Evolutionary conservation across 257 asterid species (phyloP).

Genomic region (Schizonepeta tenuifolia): DNA sequence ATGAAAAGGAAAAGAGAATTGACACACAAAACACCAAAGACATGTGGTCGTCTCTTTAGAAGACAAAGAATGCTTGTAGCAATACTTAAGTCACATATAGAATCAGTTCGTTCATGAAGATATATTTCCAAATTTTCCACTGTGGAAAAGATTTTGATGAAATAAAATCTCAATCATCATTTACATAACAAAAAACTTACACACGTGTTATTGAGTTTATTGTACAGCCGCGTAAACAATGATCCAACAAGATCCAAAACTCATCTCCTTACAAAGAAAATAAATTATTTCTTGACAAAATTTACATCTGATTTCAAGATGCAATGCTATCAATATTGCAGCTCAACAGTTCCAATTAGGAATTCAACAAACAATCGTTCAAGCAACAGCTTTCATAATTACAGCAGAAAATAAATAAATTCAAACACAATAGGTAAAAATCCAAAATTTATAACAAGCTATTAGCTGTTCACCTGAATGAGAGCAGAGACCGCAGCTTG

Average conservation of each 20-base stretch:
- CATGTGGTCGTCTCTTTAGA: neutral
- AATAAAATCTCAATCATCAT: neutral
- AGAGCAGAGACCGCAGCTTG: conserved; percentile 68
- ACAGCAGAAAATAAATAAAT: neutral
- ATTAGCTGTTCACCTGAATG: conserved; percentile 50
- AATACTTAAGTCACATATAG: neutral
- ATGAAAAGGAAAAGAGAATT: too few species aligned
- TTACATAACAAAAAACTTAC: neutral
- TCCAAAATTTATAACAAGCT: neutral
- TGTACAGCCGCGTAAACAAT: neutral
- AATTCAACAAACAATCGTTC: conserved; percentile 4
- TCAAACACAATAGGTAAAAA: neutral
- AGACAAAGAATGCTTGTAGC: conserved; percentile 4
- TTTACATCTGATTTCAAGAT: conserved; percentile 15
- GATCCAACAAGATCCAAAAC: neutral
- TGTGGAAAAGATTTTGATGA: neutral
- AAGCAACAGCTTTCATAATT: neutral
- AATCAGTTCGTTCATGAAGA: neutral
- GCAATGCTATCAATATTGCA: neutral
- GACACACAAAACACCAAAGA: too few species aligned
- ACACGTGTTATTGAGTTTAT: neutral
- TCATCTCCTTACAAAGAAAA: neutral
- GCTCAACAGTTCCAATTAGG: conserved; percentile 3
- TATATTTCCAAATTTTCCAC: too few species aligned
- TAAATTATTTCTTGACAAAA: conserved; percentile 11